Conservation (phyloP, 495 filamentous ascomycete genomes). For the Thozetella sp. region DNA sequence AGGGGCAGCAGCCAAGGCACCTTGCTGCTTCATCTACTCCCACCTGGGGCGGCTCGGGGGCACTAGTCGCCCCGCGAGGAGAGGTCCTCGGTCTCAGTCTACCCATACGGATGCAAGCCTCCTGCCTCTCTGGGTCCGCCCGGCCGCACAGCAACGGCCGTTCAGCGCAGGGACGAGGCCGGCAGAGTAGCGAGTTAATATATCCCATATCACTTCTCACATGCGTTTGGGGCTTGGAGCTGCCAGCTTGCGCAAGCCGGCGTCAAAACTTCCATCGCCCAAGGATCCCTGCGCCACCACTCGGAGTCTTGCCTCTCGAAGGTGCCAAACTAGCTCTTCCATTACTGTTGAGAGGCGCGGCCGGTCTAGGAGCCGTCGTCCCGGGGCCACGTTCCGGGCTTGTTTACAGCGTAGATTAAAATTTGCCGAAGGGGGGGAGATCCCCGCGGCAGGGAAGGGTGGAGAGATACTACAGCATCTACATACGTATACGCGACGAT, state of each 20-base stretch:
- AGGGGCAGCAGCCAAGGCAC: neutral
- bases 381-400: constrained; percentile 7
- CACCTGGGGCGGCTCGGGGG: neutral
- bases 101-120: constrained; percentile 1
- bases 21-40: neutral
- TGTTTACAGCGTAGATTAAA: neutral
- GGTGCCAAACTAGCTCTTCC: neutral
- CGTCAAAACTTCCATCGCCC: neutral
- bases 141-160: neutral
- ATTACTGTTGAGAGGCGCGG: constrained; percentile 12
- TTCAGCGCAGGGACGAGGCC: neutral
- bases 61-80: neutral
- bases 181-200: neutral
- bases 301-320: neutral
- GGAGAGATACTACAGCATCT: neutral
- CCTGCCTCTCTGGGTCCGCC: neutral
- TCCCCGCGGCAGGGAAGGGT: neutral
- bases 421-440: neutral
- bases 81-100: neutral
- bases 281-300: neutral
- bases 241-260: neutral
- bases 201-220: constrained; percentile 3
- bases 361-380: constrained; percentile 2
- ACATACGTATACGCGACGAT: too few species aligned
- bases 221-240: neutral